Conservation (phyloP, 768 basidiomycete species). For the Pulveroboletus frians region DNA sequence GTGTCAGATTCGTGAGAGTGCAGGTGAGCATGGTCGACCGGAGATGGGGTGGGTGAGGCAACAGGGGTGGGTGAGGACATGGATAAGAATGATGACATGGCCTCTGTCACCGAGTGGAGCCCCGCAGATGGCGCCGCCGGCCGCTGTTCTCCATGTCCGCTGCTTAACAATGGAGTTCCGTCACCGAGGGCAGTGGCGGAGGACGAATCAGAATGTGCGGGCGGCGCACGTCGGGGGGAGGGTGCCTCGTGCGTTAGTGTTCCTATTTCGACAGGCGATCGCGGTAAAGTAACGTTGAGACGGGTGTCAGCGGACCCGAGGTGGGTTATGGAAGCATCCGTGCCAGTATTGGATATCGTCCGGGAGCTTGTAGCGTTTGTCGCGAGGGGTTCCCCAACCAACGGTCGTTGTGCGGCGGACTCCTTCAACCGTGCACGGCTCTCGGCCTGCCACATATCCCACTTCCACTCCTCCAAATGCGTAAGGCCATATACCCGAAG, state of each 20-base stretch:
- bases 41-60: background rate
- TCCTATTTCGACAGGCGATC: background rate
- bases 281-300: background rate
- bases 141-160: slow-evolving; percentile 1
- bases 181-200: background rate
- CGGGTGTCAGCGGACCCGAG: background rate
- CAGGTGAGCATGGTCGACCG: slow-evolving; percentile 1
- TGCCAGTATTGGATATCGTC: background rate
- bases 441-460: slow-evolving; percentile 78
- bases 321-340: slow-evolving; percentile 5
- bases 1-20: slow-evolving; percentile 6
- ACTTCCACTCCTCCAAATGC: slow-evolving; percentile 94
- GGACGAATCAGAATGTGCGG: background rate
- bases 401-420: slow-evolving; percentile 5
- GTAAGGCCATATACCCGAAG: slow-evolving; percentile 93
- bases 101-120: slow-evolving; percentile 16
- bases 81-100: slow-evolving; percentile 17
- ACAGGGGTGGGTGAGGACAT: slow-evolving; percentile 5
- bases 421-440: slow-evolving; percentile 46
- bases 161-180: background rate
- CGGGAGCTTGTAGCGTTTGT: background rate
- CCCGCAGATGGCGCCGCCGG: background rate
- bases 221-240: background rate
- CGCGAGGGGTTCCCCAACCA: slow-evolving; percentile 21
- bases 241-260: background rate